Conservation (phyloP, 345 rosid genomes). For the Populus davidiana region DNA sequence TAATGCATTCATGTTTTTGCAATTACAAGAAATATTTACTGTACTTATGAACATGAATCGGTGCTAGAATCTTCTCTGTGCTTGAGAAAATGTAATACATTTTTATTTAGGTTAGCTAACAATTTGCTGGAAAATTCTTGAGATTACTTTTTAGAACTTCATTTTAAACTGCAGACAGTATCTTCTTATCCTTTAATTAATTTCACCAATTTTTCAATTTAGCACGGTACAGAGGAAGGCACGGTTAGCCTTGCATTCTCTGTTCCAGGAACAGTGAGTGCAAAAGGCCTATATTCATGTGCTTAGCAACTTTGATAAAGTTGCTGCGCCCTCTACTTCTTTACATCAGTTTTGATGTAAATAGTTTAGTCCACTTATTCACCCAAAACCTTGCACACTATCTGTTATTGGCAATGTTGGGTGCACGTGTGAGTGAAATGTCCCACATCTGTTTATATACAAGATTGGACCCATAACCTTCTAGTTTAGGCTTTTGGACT, state of each 20-base stretch:
- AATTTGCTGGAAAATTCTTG: background rate
- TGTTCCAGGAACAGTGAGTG: background rate
- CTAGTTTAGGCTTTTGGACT: background rate
- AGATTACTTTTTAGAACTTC: background rate
- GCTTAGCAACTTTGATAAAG: background rate
- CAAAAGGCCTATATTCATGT: background rate
- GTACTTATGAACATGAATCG: background rate
- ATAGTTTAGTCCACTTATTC: background rate
- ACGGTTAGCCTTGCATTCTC: background rate
- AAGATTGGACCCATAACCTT: background rate
- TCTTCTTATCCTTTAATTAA: background rate
- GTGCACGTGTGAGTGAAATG: background rate
- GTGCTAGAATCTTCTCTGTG: background rate
- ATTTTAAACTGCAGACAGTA: background rate
- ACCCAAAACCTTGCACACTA: background rate
- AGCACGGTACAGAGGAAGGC: background rate
- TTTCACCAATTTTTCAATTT: background rate
- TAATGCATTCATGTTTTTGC: slow-evolving; percentile 20
- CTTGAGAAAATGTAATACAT: background rate
- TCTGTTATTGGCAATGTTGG: background rate
- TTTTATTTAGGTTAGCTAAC: background rate
- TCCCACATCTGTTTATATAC: background rate
- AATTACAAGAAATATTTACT: background rate
- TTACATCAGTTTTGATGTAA: background rate
- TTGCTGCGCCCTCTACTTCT: background rate